Evolutionary conservation across 345 rosid genomes (phyloP).

Genomic region (Luvunga scandens): DNA sequence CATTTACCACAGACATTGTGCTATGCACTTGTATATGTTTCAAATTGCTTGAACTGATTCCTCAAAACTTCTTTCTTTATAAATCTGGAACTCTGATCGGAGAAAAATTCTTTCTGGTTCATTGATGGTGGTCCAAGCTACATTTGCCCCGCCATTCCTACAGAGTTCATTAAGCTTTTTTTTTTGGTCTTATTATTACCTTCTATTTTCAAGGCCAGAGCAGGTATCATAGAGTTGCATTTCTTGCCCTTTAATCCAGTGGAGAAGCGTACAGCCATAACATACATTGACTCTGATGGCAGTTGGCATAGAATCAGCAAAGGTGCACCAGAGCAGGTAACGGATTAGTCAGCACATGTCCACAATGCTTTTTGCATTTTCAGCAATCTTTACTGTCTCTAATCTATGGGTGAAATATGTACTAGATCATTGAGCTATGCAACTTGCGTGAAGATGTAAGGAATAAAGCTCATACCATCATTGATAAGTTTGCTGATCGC

Average conservation of each 20-base stretch:
- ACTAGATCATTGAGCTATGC: conserved; percentile 69
- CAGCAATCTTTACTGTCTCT: not conserved
- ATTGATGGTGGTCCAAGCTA: not conserved
- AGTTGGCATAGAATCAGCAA: conserved; percentile 80
- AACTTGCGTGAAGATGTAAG: conserved; percentile 56
- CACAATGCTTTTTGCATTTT: not conserved
- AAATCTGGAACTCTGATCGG: not conserved
- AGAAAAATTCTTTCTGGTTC: not conserved
- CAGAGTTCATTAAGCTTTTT: not conserved
- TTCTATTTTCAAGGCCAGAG: conserved; percentile 46
- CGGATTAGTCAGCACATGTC: not conserved
- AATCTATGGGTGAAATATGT: not conserved
- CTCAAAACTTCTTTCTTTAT: not conserved
- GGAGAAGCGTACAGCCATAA: conserved; percentile 85
- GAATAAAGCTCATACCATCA: conserved; percentile 71
- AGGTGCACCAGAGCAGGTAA: conserved; percentile 87
- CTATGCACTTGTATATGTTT: not conserved
- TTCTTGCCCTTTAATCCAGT: conserved; percentile 88
- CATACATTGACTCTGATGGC: conserved; percentile 61
- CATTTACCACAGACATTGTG: not conserved
- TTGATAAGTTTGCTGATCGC: conserved; percentile 84
- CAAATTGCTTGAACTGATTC: not conserved
- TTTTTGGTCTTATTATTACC: not conserved
- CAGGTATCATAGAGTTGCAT: conserved; percentile 68
- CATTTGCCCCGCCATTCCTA: not conserved